A percentile compares a stretch with the other conserved stretches of the same genome.
phyloP scores from a whole-genome alignment of 441 rosid species.

The Hypseocharis bilobata region DNA sequence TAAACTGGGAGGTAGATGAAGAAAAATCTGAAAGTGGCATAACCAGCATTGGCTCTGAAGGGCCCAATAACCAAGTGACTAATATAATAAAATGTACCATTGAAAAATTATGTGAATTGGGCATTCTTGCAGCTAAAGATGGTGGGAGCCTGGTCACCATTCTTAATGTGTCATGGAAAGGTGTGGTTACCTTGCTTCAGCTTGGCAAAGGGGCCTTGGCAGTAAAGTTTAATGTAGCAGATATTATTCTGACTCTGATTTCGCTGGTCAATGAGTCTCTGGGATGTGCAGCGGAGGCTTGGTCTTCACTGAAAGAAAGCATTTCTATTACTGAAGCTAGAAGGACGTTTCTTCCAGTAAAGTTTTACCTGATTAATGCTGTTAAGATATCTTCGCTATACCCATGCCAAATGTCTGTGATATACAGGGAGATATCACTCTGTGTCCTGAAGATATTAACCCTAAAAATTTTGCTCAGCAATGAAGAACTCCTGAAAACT shows the following conservation, averaged over 20 bases:
- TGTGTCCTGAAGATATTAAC: slow-evolving; percentile 48
- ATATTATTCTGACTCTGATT: slow-evolving; percentile 47
- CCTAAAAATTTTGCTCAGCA: slow-evolving; percentile 45
- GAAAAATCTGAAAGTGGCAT: slow-evolving; percentile 26
- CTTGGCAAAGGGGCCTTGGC: slow-evolving; percentile 44
- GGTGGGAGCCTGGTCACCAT: slow-evolving; percentile 78
- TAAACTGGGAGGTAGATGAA: slow-evolving; percentile 29
- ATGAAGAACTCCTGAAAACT: slow-evolving; percentile 35
- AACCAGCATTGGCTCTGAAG: slow-evolving; percentile 24
- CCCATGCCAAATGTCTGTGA: slow-evolving; percentile 50
- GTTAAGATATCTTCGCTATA: slow-evolving; percentile 59
- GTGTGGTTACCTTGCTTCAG: slow-evolving; percentile 75
- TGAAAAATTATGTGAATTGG: slow-evolving; percentile 56
- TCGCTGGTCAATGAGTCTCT: slow-evolving; percentile 54
- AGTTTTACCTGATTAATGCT: slow-evolving; percentile 73
- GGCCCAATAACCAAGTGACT: slow-evolving; percentile 30
- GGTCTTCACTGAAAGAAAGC: slow-evolving; percentile 55
- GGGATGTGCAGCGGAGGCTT: slow-evolving; percentile 53
- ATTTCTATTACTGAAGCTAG: slow-evolving; percentile 66
- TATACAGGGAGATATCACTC: slow-evolving; percentile 43
- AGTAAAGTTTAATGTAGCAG: slow-evolving; percentile 43
- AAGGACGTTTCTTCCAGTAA: slow-evolving; percentile 70
- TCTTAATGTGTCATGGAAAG: slow-evolving; percentile 87
- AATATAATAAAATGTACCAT: slow-evolving; percentile 38
- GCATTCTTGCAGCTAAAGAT: slow-evolving; percentile 59